A percentile compares a stretch with the other conserved stretches of the same genome.
phyloP scores from a whole-genome alignment of 352 stramenopile genomes.

The Pseudoperonospora humuli region DNA sequence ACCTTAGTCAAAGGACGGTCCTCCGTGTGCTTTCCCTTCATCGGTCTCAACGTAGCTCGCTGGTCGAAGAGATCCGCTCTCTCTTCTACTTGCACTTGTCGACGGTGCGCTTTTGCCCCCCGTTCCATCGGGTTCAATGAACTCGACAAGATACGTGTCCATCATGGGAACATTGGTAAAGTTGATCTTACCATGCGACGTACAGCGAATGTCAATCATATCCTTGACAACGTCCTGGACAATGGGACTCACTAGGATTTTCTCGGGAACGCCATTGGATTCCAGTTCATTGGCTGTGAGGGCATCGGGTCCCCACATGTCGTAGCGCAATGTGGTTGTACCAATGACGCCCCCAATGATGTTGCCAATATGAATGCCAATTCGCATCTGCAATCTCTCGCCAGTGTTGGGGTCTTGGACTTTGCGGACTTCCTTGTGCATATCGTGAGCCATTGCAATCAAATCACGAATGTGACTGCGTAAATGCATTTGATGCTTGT shows the following conservation, averaged over 20 bases:
- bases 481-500: constrained; percentile 78
- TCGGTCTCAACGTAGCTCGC: constrained; percentile 6
- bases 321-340: constrained; percentile 79
- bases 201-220: constrained; percentile 80
- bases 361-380: constrained; percentile 83
- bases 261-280: constrained; percentile 74
- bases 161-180: constrained; percentile 80
- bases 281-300: constrained; percentile 85
- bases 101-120: background rate
- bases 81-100: constrained; percentile 5
- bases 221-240: constrained; percentile 77
- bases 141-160: constrained; percentile 81
- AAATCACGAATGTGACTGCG: constrained; percentile 75
- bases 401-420: constrained; percentile 80
- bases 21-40: constrained; percentile 3
- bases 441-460: constrained; percentile 74
- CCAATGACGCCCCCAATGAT: constrained; percentile 86
- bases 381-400: constrained; percentile 80
- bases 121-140: constrained; percentile 39
- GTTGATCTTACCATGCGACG: constrained; percentile 71
- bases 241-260: constrained; percentile 68
- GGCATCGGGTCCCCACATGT: constrained; percentile 83
- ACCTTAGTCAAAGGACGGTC: too few species aligned
- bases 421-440: constrained; percentile 83
- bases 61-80: constrained; percentile 7